These are phyloP conservation scores for Polygonum aviculare DNA, from an alignment of 148 eudicot genomes.

Conservation along the genomic window DNA sequence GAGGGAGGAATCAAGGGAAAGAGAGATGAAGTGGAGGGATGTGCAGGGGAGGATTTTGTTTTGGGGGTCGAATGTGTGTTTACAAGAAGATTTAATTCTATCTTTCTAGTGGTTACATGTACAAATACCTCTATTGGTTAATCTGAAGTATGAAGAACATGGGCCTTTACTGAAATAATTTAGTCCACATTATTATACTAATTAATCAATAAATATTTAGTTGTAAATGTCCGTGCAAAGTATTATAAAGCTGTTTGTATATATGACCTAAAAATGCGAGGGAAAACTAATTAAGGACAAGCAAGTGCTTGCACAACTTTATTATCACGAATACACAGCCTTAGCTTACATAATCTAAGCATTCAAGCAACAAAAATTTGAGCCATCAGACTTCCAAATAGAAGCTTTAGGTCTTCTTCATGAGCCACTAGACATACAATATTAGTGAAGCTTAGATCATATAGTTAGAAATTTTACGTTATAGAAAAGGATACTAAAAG, in stretches of 20 bases:
- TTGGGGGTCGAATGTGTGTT: neutral
- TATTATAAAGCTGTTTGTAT: neutral
- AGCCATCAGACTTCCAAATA: too few species aligned
- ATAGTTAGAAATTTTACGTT: too few species aligned
- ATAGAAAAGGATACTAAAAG: too few species aligned
- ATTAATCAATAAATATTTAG: neutral
- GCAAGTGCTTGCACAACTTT: too few species aligned
- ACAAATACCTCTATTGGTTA: constrained; percentile 11
- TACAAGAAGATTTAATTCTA: constrained; percentile 4
- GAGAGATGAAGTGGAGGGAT: constrained; percentile 2
- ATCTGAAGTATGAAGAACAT: neutral
- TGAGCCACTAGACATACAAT: too few species aligned
- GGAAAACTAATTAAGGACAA: too few species aligned
- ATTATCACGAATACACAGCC: too few species aligned
- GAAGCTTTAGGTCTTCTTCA: too few species aligned
- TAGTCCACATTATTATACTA: neutral
- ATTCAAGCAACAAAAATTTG: too few species aligned
- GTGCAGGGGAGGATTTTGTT: constrained; percentile 5
- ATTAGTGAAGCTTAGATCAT: too few species aligned
- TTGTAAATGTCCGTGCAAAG: neutral
- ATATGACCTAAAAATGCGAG: neutral
- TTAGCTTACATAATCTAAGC: too few species aligned
- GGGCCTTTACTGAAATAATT: neutral
- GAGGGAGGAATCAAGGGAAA: constrained; percentile 9
- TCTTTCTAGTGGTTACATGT: constrained; percentile 12